Base-by-base conservation (phyloP, 306 rosid genomes). In the Gleditsia sinensis region DNA sequence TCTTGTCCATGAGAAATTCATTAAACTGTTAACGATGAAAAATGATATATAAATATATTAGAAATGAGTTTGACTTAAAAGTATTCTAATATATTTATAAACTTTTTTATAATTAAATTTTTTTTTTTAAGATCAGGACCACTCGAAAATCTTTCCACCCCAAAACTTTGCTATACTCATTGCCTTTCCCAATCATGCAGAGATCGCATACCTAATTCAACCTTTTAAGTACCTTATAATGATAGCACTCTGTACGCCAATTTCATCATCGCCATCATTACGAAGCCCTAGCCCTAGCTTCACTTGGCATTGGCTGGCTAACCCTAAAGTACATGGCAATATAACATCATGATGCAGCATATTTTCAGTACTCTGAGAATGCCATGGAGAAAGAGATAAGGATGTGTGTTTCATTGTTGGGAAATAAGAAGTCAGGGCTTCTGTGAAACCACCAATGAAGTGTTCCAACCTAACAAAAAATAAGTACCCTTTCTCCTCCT, bases 261-360 rank as follows among this genome's bases (percentile, higher is more conserved):
- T 71, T 71, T 40, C 76, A 57, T 56, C 67, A 56, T 71, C 56
- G 4, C 42, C 36, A 25, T 40, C 64, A 25, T 39, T 71, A 39
- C 24, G 25, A 13, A 5, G 25, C 21, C 28, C 43, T n/a, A n/a
- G n/a, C n/a, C n/a, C n/a, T n/a, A n/a, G n/a, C 23, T 17, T 69
- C 27, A 0, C 49, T 36, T 62, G 48, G 66, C 49, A 39, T 39
- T 10, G 45, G 45, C 45, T 62, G 12, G 9, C 34, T 56, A 27
- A 27, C 57, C 34, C 43, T n/a, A 16, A 50, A 60, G 74, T 48
- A 23, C 16, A 23, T 53, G 6, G 4, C 9, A 9, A 58, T 55
- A 23, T 54, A 34, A 21, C 58, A 50, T 69, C 49, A 69, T 69
- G 24, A 34, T 69, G 30, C 30, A 17, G 9, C 10, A 25, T 19